These are phyloP conservation scores for Adiantum capillusveneris DNA, from an alignment of 75 land plant genomes.

Conservation along the genomic window DNA sequence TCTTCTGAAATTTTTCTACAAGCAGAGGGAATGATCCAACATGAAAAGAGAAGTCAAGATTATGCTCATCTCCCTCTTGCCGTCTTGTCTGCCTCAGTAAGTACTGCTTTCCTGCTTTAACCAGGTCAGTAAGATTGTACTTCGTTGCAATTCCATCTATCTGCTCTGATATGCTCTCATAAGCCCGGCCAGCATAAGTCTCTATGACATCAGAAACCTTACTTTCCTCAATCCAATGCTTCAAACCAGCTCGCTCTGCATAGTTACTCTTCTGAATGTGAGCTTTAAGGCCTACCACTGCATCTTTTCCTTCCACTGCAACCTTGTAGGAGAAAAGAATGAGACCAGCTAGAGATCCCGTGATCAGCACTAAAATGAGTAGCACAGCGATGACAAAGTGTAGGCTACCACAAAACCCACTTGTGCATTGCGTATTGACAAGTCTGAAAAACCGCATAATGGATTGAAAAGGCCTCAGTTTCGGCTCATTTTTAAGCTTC, in stretches of 20 bases:
- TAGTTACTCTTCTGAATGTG: slow-evolving; percentile 66
- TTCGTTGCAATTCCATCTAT: slow-evolving; percentile 57
- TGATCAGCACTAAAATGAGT: slow-evolving; percentile 50
- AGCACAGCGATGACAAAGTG: slow-evolving; percentile 52
- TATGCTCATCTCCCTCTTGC: slow-evolving; percentile 8
- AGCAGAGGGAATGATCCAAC: slow-evolving; percentile 39
- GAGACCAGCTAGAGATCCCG: slow-evolving; percentile 42
- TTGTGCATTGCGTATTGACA: background rate
- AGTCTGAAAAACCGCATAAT: background rate
- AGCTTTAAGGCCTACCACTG: slow-evolving; percentile 53
- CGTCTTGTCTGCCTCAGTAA: slow-evolving; percentile 11
- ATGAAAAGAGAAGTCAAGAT: slow-evolving; percentile 19
- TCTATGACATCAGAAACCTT: slow-evolving; percentile 69
- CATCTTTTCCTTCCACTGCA: slow-evolving; percentile 82
- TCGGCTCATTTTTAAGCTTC: background rate
- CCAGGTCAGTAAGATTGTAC: slow-evolving; percentile 76
- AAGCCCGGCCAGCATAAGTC: slow-evolving; percentile 43
- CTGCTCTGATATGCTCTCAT: slow-evolving; percentile 58
- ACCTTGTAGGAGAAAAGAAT: slow-evolving; percentile 79
- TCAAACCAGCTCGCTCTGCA: slow-evolving; percentile 60
- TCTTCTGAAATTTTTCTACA: slow-evolving; percentile 39
- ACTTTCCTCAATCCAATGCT: slow-evolving; percentile 74
- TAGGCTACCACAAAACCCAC: slow-evolving; percentile 26
- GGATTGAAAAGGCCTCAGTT: background rate
- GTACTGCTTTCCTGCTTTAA: slow-evolving; percentile 57